These are phyloP conservation scores for Colletotrichum filicis DNA, from an alignment of 2,329 filamentous ascomycete genomes.

Conservation along the genomic window DNA sequence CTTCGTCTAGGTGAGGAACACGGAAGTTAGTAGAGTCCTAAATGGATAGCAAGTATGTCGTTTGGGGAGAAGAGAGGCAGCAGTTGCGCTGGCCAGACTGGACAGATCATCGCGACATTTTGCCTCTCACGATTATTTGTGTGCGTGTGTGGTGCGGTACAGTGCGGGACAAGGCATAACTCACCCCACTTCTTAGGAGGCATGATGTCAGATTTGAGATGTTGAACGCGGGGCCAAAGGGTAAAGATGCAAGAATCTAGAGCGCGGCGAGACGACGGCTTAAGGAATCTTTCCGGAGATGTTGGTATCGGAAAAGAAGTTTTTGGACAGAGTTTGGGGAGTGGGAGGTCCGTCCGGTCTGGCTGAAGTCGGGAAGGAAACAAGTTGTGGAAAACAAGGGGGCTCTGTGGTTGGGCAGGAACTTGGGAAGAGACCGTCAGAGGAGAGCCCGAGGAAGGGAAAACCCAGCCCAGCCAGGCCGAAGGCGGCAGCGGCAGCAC, in stretches of 20 bases:
- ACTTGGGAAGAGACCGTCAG: slow-evolving; percentile 17
- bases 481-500: slow-evolving; percentile 15
- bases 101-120: slow-evolving; percentile 32
- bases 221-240: slow-evolving; percentile 9
- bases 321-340: neutral
- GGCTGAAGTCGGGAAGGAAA: slow-evolving; percentile 20
- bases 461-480: slow-evolving; percentile 24
- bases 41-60: neutral
- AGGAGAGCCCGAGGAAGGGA: slow-evolving; percentile 21
- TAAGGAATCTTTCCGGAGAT: neutral
- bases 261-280: neutral
- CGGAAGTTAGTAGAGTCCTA: slow-evolving; percentile 8
- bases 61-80: neutral
- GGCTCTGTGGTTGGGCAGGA: slow-evolving; percentile 33
- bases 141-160: slow-evolving; percentile 32
- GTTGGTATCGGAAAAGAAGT: neutral
- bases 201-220: slow-evolving; percentile 48
- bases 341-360: neutral
- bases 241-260: neutral
- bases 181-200: slow-evolving; percentile 57
- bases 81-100: neutral
- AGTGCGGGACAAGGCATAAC: slow-evolving; percentile 39
- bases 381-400: slow-evolving; percentile 30
- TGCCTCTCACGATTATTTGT: slow-evolving; percentile 28
- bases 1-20: slow-evolving; percentile 47